Percentiles rank a stretch among this genome's conserved stretches.
These are phyloP conservation scores for Salix udensis DNA, from an alignment of 345 rosid genomes.

Conservation along the genomic window DNA sequence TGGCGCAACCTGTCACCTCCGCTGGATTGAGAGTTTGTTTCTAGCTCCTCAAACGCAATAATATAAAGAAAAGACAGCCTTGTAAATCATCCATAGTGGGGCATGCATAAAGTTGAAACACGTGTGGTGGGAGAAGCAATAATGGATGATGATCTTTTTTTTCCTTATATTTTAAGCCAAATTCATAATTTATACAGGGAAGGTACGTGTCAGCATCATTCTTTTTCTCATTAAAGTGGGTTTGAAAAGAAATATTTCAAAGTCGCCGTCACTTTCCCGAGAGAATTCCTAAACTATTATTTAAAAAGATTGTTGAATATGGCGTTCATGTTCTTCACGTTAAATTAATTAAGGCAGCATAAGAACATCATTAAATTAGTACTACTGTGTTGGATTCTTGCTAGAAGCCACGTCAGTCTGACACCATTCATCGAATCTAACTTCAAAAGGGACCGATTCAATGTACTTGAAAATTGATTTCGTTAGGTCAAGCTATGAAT, in stretches of 20 bases:
- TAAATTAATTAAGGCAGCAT: background rate
- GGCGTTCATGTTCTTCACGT: background rate
- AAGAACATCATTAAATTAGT: no score
- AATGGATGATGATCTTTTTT: background rate
- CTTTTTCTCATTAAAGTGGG: background rate
- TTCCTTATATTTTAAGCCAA: no score
- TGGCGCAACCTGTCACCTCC: no score
- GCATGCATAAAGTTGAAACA: no score
- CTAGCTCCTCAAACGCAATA: no score
- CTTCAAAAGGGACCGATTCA: background rate
- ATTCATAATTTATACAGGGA: no score
- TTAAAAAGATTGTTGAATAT: background rate
- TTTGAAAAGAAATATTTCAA: constrained; percentile 2
- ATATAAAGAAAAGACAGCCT: no score
- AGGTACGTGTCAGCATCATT: background rate
- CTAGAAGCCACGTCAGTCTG: background rate
- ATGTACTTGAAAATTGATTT: constrained; percentile 1
- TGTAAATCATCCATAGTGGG: no score
- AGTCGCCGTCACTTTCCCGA: background rate
- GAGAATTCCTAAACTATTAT: background rate
- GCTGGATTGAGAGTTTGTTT: no score
- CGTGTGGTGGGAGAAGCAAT: no score
- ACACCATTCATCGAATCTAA: background rate
- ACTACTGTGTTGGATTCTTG: background rate
- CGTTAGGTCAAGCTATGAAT: background rate